These are phyloP conservation scores for Mycena citricolor DNA, from an alignment of 1,284 basidiomycete species.

Conservation along the genomic window DNA sequence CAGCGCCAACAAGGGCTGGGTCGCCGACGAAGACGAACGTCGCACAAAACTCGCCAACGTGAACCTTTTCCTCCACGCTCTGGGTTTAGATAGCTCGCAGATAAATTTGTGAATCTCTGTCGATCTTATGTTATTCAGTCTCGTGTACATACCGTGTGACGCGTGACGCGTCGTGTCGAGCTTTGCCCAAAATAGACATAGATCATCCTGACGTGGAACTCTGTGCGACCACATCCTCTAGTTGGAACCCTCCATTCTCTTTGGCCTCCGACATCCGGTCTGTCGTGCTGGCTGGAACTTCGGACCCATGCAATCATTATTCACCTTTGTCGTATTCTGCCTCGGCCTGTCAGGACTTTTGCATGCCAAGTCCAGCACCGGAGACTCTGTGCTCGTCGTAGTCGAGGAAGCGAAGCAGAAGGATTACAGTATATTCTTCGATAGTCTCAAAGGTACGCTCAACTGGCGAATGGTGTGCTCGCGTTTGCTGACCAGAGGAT, in stretches of 20 bases:
- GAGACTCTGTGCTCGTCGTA: constrained; percentile 82
- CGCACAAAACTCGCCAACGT: constrained; percentile 75
- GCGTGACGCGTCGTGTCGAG: constrained; percentile 39
- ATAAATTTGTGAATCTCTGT: constrained; percentile 54
- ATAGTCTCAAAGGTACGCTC: constrained; percentile 66
- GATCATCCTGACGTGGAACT: constrained; percentile 39
- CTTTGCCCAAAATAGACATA: constrained; percentile 29
- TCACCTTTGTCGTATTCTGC: constrained; percentile 17
- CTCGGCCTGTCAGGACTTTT: constrained; percentile 30
- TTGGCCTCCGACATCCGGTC: constrained; percentile 10
- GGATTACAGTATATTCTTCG: constrained; percentile 82
- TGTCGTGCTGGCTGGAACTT: constrained; percentile 15
- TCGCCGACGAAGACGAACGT: constrained; percentile 66
- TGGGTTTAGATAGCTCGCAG: constrained; percentile 83
- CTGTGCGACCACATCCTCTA: constrained; percentile 57
- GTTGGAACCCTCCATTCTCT: constrained; percentile 31
- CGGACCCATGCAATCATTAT: constrained; percentile 21
- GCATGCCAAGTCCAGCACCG: constrained; percentile 75
- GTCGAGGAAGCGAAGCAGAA: constrained; percentile 69
- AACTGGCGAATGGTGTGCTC: constrained; percentile 24
- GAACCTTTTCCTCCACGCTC: constrained; percentile 82
- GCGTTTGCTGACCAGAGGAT: constrained; percentile 2
- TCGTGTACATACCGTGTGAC: constrained; percentile 1
- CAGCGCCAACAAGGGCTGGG: constrained; percentile 75
- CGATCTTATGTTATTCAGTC: constrained; percentile 52